phyloP scores from a whole-genome alignment of 139 green algal species.

The Picochlorum sp. region DNA sequence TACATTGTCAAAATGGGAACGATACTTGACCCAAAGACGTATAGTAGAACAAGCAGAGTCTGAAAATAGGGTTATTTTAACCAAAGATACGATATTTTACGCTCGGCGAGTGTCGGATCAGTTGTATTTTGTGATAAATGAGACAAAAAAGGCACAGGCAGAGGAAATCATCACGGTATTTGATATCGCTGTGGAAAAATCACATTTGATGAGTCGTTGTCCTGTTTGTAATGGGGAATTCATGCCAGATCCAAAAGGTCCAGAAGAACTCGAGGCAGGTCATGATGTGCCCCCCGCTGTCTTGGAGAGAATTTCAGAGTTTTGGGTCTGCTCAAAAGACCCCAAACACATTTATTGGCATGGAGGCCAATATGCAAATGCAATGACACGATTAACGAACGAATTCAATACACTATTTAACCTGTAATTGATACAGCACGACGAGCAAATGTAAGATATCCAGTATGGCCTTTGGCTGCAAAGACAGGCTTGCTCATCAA shows the following conservation, averaged over 20 bases:
- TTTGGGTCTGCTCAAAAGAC: slow-evolving; percentile 31
- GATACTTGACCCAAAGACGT: slow-evolving; percentile 5
- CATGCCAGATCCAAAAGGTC: slow-evolving; percentile 8
- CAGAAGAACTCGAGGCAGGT: slow-evolving; percentile 11
- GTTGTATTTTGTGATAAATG: slow-evolving; percentile 29
- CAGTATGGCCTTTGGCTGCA: slow-evolving; percentile 71
- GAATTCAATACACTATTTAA: neutral
- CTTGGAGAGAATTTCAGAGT: slow-evolving; percentile 19
- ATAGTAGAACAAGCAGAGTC: slow-evolving; percentile 30
- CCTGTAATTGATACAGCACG: slow-evolving; percentile 36
- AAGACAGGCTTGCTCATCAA: slow-evolving; percentile 34
- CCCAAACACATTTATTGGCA: slow-evolving; percentile 33
- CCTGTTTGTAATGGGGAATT: slow-evolving; percentile 48
- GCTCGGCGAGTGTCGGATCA: slow-evolving; percentile 2
- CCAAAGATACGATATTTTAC: slow-evolving; percentile 33
- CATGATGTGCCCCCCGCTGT: slow-evolving; percentile 21
- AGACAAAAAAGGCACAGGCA: slow-evolving; percentile 38
- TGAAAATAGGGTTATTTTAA: slow-evolving; percentile 41
- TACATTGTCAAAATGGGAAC: slow-evolving; percentile 6
- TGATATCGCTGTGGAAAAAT: slow-evolving; percentile 11
- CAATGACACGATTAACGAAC: slow-evolving; percentile 12
- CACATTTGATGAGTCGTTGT: slow-evolving; percentile 33
- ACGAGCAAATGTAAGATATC: slow-evolving; percentile 80
- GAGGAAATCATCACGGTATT: slow-evolving; percentile 35
- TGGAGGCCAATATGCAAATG: slow-evolving; percentile 22